Base-by-base conservation (phyloP, 148 eudicot genomes). In the Rhododendron ferrugineum region DNA sequence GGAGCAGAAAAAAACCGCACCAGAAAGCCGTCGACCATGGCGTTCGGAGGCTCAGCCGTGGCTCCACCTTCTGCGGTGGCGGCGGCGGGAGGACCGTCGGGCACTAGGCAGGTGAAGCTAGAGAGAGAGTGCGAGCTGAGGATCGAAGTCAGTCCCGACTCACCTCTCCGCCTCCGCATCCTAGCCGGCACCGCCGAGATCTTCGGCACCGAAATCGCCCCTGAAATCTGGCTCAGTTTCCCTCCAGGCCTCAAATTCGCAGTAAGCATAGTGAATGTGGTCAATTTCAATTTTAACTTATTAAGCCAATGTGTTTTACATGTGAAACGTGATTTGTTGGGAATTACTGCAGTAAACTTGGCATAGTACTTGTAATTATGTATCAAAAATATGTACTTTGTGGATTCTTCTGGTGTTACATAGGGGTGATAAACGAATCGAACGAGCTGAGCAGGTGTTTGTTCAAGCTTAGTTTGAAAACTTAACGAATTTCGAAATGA, bases 211-310 rank as follows among this genome's bases (percentile, higher is more conserved):
- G 99, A 96, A 89, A 86, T 96, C 14, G 93, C 99, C 54, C 98
- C 99, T 5, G 92, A 91, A 86, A 93, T 93, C 73, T 94, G 98
- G 97, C 91, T 96, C 86, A 90, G 87, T 60, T 93, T 94, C n/a
- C 98, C 99, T 82, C 99, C 97, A 9, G 89, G 93, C 37, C 94
- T 93, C 85, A 96, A 96, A 87, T 96, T 96, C 50, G 99, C 99
- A 70, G 99, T 96, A 95, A 84, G 89, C 36, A 16, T 50, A 46
- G 2, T 28, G 52, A 46, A 23, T 23, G 28, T 44, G 32, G 36
- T 79, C 11, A 49, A 47, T 49, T 79, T 47, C n/a, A 79, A 28
- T 22, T 54, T 16, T 54, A 52, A 52, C 4, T 13, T 18, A 5
- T 54, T 54, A 54, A 54, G 60, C 6, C 60, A 44, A 26, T 46